phyloP scores from a whole-genome alignment of 768 basidiomycete species.

The Tremella mesenterica region DNA sequence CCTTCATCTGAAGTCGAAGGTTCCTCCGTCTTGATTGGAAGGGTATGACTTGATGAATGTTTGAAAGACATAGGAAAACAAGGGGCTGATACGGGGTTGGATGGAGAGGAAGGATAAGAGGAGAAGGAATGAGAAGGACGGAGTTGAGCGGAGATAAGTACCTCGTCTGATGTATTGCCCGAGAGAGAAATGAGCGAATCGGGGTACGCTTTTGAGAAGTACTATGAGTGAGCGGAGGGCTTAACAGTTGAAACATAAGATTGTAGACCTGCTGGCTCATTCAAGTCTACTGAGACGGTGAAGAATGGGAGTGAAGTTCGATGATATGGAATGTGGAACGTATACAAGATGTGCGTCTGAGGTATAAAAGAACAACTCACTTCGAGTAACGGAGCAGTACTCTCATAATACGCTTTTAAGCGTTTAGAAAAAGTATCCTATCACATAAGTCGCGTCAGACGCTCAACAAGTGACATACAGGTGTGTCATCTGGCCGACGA shows the following conservation, averaged over 20 bases:
- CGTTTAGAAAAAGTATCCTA: constrained; percentile 44
- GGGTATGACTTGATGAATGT: not conserved
- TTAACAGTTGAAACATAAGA: not conserved
- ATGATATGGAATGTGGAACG: too few relatives aligned
- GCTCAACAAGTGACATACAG: too few relatives aligned
- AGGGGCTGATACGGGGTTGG: constrained; percentile 8
- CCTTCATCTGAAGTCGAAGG: constrained; percentile 1
- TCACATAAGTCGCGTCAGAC: not conserved
- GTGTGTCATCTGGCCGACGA: constrained; percentile 44
- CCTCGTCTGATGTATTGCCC: constrained; percentile 45
- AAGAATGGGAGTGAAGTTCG: too few relatives aligned
- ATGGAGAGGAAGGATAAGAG: constrained; percentile 9
- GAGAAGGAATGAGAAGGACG: not conserved
- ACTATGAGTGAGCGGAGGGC: constrained; percentile 11
- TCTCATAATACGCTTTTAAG: constrained; percentile 42
- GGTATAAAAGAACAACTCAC: constrained; percentile 21
- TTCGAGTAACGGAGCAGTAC: constrained; percentile 43
- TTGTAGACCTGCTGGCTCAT: not conserved
- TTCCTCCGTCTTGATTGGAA: not conserved
- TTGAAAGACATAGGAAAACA: not conserved
- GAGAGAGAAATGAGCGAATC: constrained; percentile 36
- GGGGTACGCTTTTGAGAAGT: constrained; percentile 40
- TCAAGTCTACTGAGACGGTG: too few relatives aligned
- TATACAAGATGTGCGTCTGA: too few relatives aligned
- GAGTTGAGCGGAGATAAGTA: constrained; percentile 33